phyloP scores from a whole-genome alignment of 225 moss, liverwort and hornwort genomes.

The Sphagnum tenellum region DNA sequence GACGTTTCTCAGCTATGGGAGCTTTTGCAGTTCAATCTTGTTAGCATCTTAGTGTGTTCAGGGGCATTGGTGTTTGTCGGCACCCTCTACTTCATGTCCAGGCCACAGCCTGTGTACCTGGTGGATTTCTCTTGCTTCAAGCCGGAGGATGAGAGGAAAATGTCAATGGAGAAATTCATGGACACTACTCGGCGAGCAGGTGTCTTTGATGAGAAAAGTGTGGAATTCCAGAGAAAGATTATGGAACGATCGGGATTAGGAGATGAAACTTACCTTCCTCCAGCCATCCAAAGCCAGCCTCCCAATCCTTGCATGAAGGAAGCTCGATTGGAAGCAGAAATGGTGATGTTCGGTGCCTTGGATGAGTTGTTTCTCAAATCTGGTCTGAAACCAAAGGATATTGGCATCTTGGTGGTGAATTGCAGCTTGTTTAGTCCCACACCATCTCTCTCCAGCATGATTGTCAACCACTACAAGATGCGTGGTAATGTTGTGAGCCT shows the following conservation, averaged over 20 bases:
- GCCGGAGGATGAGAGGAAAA: conserved; percentile 33
- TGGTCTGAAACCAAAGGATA: conserved; percentile 57
- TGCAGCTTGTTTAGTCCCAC: conserved; percentile 86
- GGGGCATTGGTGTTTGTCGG: conserved; percentile 55
- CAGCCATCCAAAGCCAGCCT: conserved; percentile 32
- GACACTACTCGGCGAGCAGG: conserved; percentile 19
- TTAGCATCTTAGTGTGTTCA: conserved; percentile 54
- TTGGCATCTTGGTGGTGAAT: conserved; percentile 63
- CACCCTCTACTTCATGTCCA: conserved; percentile 60
- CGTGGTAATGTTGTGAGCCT: conserved; percentile 56
- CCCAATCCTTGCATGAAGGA: conserved; percentile 49
- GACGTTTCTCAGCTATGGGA: conserved; percentile 57
- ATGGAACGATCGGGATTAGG: conserved; percentile 65
- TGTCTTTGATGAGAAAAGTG: conserved; percentile 35
- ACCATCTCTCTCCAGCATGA: conserved; percentile 73
- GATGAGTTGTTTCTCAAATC: conserved; percentile 76
- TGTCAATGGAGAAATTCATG: conserved; percentile 21
- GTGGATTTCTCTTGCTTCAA: conserved; percentile 72
- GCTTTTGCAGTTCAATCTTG: conserved; percentile 64
- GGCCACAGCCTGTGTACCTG: conserved; percentile 54
- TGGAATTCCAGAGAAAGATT: conserved; percentile 62
- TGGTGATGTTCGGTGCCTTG: conserved; percentile 67
- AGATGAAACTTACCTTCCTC: conserved; percentile 57
- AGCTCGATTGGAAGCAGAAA: conserved; percentile 56
- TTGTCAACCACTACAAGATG: conserved; percentile 83